phyloP scores from a whole-genome alignment of 805 yeast genomes.

The Myxozyma melibiosi region DNA sequence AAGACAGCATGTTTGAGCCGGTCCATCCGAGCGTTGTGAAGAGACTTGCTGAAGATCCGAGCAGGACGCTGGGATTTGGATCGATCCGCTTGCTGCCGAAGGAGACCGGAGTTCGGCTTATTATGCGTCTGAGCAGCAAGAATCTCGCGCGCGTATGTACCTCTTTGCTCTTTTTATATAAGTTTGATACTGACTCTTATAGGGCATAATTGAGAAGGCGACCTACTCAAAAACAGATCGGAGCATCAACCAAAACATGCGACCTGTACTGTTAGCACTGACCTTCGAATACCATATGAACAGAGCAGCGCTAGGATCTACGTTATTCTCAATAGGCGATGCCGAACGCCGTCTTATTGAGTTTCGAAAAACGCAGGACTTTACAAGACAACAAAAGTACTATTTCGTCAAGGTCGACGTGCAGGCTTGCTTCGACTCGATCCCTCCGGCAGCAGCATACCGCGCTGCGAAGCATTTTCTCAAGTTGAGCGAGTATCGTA shows the following conservation, averaged over 20 bases:
- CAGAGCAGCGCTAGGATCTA: slow-evolving; percentile 36
- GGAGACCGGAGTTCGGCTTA: slow-evolving; percentile 26
- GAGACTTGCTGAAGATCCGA: slow-evolving; percentile 44
- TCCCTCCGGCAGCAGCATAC: slow-evolving; percentile 40
- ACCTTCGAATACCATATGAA: slow-evolving; percentile 10
- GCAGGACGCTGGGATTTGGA: slow-evolving; percentile 47
- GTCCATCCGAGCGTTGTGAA: slow-evolving; percentile 33
- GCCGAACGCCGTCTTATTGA: slow-evolving; percentile 46
- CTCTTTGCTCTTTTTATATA: not conserved
- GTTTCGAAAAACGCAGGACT: slow-evolving; percentile 42
- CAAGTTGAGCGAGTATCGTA: slow-evolving; percentile 19
- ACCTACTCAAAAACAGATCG: slow-evolving; percentile 1
- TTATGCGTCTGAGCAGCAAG: slow-evolving; percentile 24
- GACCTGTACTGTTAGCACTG: slow-evolving; percentile 22
- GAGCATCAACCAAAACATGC: slow-evolving; percentile 36
- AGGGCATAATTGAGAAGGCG: slow-evolving; percentile 14
- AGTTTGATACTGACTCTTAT: not conserved
- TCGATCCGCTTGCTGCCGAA: slow-evolving; percentile 39
- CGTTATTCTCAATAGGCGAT: slow-evolving; percentile 50
- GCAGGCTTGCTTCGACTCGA: slow-evolving; percentile 71
- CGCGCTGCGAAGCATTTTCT: slow-evolving; percentile 25
- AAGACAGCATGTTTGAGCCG: slow-evolving; percentile 16
- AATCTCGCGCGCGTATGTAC: slow-evolving; percentile 7
- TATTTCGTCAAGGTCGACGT: slow-evolving; percentile 74
- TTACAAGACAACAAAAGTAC: slow-evolving; percentile 38